Evolutionary conservation across 345 rosid genomes (phyloP), one percentile per base, ranked within the genome.

Genomic region (Angophora floribunda): DNA sequence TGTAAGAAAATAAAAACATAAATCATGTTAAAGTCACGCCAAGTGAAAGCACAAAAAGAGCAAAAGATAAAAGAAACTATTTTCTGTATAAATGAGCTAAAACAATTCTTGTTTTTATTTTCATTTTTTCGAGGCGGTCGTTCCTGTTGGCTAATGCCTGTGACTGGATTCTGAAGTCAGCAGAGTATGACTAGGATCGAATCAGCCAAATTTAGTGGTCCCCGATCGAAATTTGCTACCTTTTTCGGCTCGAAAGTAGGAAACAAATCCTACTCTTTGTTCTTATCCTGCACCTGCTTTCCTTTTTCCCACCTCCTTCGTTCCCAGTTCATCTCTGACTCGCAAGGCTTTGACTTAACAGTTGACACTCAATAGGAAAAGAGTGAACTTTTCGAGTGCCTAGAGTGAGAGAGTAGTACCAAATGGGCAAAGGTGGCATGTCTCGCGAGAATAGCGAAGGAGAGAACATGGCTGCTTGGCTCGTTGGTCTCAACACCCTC

Each of bases 381-480:
- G 9, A 67, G 67, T 3, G 65, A 30, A 2, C 49, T 86, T 51
- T n/a, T 53, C n/a, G 51, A 14, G 49, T 65, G 67, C 13, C 53
- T 19, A 7, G 85, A 44, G 67, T 0, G 21, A 49, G 86, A 75
- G 87, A 79, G 52, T 65, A 87, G 86, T 26, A 28, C 50, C 87
- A 86, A 41, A 94, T 92, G 99, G 96, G 94, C 16, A 94, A 93
- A 91, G 97, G 97, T 90, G 97, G 96, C 87, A 94, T 93, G 94
- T 94, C 97, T 82, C 91, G 63, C 85, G 96, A 93, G 63, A 90
- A 90, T 80, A 93, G 90, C 45, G 94, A 85, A 87, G 96, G 92
- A 90, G 95, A 93, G 89, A 97, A 96, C 93, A 91, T 95, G 97
- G 99, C 96, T 87, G 99, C 97, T 89, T 97, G 98, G 98, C 95